Evolutionary conservation across 768 basidiomycete genomes (phyloP), one percentile per base, ranked within the genome.

Genomic region (Naganishia antarctica): DNA sequence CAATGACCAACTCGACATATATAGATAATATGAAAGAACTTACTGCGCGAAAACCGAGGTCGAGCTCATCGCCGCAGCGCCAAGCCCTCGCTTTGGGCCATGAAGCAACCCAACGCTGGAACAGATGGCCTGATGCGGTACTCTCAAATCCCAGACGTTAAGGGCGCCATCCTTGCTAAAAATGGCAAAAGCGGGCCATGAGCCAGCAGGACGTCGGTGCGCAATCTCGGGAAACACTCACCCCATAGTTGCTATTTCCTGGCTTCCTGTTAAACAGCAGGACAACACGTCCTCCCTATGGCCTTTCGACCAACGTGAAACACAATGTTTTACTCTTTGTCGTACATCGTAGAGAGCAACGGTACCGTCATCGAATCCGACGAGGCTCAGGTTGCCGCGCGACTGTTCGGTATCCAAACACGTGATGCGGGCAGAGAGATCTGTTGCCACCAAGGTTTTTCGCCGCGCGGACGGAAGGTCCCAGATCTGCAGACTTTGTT

Each of bases 1-100:
- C 5, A 26, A 41, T 11, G 32, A 31, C 11, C 48, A 16, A 41
- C 34, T 13, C 32, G 34, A 26, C 43, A 12, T 16, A 49, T 5
- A 37, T 21, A 37, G 32, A 50, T 23, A 11, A 32, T 32, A 21
- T 4, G 26, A 6, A 25, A 49, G 26, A 40, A 13, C 62, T 57
- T 37, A 63, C 62, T 63, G 62, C 15, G 62, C 62, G 40, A 63
- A 63, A 41, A 63, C 41, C 3, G 62, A 63, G n/a, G 51, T 44
- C 26, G 62, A 63, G 25, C 51, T 31, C 62, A 63, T 63, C 11
- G 44, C 62, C 6, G 50, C 51, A 7, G 62, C 62, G 12, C 46
- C 62, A 7, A 63, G 48, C 8, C 49, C 29, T 53, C 28, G 25
- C 18, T 29, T 41, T n/a, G 26, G 49, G n/a, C 12, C 26, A 12